Conservation (phyloP, 78 protist genomes). For the Dictyostelium purpureum region DNA sequence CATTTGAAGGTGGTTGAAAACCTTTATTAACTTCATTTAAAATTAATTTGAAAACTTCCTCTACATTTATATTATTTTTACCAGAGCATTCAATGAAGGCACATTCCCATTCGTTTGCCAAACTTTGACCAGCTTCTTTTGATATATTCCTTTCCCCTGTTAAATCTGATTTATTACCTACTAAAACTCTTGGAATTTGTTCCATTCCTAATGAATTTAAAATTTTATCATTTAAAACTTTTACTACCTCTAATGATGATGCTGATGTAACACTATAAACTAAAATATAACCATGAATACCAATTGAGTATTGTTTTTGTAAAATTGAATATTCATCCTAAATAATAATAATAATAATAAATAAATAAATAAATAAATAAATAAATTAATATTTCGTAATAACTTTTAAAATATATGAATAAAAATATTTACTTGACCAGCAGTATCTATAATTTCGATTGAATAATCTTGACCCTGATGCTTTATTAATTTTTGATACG, state of each 20-base stretch:
- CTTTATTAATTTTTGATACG: slow-evolving; percentile 71
- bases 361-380: not conserved
- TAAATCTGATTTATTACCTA: slow-evolving; percentile 88
- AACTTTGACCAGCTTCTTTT: slow-evolving; percentile 68
- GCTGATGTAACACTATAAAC: slow-evolving; percentile 86
- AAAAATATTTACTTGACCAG: slow-evolving; percentile 74
- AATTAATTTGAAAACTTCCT: slow-evolving; percentile 67
- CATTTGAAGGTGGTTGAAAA: not conserved
- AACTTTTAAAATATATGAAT: not conserved
- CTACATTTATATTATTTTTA: slow-evolving; percentile 76
- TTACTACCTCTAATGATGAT: slow-evolving; percentile 75
- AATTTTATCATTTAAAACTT: slow-evolving; percentile 84
- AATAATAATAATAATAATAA: not conserved
- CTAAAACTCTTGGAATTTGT: slow-evolving; percentile 83
- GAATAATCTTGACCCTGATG: slow-evolving; percentile 41
- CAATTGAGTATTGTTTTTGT: slow-evolving; percentile 77
- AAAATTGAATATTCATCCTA: slow-evolving; percentile 89
- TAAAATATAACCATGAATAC: slow-evolving; percentile 90
- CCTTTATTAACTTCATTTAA: slow-evolving; percentile 59
- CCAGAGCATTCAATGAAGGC: slow-evolving; percentile 86
- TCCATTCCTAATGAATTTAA: slow-evolving; percentile 83
- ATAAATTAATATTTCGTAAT: not conserved
- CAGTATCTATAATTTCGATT: slow-evolving; percentile 86
- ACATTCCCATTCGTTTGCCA: slow-evolving; percentile 86
- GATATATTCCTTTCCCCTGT: slow-evolving; percentile 71